Base-by-base conservation (phyloP, 2,329 filamentous ascomycete genomes). In the Ustilaginoidea virens region DNA sequence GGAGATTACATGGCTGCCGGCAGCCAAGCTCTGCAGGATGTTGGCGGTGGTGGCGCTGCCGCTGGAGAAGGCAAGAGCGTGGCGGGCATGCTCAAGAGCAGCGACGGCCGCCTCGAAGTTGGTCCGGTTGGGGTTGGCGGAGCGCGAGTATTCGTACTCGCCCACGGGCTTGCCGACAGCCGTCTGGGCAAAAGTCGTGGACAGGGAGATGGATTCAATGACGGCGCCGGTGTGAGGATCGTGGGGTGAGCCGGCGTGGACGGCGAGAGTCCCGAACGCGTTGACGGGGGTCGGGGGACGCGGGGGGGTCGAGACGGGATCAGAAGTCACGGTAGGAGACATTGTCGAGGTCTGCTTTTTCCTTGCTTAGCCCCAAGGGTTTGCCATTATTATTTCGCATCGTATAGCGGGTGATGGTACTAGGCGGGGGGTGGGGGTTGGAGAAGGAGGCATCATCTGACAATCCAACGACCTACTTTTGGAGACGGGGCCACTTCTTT, bases 31-130 rank as follows among this genome's bases (percentile, higher is more conserved):
- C 60, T 96, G 90, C 33, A 98, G 72, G 47, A 98, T 83, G 43
- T 72, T 82, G 36, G 90, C 87, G 1, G 90, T 98, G 31, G 90
- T 85, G 24, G 90, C 87, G 41, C 82, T 92, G 44, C 90, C 90
- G 16, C 85, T 94, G 25, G 81, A 79, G 60, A 94, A 98, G 38
- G 90, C 87, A 31, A 98, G 74, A 25, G 90, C 90, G 52, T 92
- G 80, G 52, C 80, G 79, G 37, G 85, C 90, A 47, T 92, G 76
- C 61, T 98, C 90, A 31, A 98, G 74, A 5, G 85, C 81, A 20
- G 90, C 90, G 33, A 98, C 73, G 35, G 86, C 85, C 35, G 69
- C 66, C 63, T 98, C 87, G 48, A 98, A 96, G 61, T 94, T 92
- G 51, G 81, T 72, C 34, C 90, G 74, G 61, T 98, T 98, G 30